A percentile compares a stretch with the other conserved stretches of the same genome.
Conservation (phyloP, 129 eudicot genomes). For the Flaveria ramosissima region DNA sequence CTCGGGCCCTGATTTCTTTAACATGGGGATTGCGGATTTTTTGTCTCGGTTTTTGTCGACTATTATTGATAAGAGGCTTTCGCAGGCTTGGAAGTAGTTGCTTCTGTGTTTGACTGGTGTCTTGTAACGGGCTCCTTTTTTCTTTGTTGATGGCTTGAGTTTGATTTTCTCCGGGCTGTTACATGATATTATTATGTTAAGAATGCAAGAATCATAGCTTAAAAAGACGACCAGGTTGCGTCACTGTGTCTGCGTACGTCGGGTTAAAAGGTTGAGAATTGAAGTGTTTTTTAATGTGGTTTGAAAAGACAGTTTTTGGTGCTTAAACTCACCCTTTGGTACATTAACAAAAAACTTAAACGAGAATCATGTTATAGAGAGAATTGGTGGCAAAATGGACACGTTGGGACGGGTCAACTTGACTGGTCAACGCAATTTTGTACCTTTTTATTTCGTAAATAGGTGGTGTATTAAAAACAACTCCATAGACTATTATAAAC, state of each 20-base stretch:
- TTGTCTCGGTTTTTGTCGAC: conserved; percentile 57
- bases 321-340: neutral
- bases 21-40: conserved; percentile 41
- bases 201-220: neutral
- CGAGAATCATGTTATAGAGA: neutral
- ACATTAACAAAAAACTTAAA: no score
- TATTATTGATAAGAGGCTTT: conserved; percentile 72
- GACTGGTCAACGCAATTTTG: neutral
- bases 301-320: neutral
- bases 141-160: conserved; percentile 48
- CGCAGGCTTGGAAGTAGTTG: conserved; percentile 71
- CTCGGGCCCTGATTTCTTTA: conserved; percentile 77
- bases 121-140: conserved; percentile 46
- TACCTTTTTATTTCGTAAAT: no score
- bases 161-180: conserved; percentile 60
- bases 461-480: no score
- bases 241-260: neutral
- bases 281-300: neutral
- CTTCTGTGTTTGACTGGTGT: conserved; percentile 43
- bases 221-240: neutral
- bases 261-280: neutral
- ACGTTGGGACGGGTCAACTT: neutral
- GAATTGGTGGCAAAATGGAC: neutral
- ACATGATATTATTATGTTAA: conserved; percentile 12
- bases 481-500: no score